These are phyloP conservation scores for Xylaria telfairii DNA, from an alignment of 495 filamentous ascomycete species.

Conservation along the genomic window DNA sequence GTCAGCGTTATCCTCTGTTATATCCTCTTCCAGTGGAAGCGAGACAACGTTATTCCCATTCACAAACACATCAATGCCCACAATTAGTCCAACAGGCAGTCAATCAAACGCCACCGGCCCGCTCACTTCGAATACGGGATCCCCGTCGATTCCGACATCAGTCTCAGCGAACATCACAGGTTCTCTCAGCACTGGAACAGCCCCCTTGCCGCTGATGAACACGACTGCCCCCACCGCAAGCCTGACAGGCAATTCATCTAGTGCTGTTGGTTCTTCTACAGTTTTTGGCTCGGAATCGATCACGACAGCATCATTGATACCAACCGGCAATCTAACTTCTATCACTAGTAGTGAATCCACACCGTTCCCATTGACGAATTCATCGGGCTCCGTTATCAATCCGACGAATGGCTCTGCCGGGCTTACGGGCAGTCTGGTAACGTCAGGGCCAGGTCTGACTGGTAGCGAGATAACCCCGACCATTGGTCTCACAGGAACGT, in stretches of 20 bases:
- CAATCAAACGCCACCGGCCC: neutral
- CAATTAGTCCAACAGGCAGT: neutral
- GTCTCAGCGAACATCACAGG: neutral
- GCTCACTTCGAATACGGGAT: neutral
- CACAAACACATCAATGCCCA: constrained; percentile 5
- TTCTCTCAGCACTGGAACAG: neutral
- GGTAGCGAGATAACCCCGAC: neutral
- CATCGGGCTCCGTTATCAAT: neutral
- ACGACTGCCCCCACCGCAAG: neutral
- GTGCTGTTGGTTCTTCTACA: neutral
- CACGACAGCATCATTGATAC: neutral
- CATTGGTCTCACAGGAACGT: neutral
- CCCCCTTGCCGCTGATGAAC: neutral
- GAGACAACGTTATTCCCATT: constrained; percentile 1
- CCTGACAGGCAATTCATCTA: neutral
- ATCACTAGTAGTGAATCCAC: neutral
- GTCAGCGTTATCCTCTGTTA: neutral
- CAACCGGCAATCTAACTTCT: neutral
- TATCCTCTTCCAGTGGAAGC: constrained; percentile 1
- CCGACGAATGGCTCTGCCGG: neutral
- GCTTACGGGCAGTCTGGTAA: neutral
- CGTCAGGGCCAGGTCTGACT: neutral
- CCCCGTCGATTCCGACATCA: neutral
- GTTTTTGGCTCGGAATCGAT: neutral
- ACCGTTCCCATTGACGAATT: constrained; percentile 4